Base-by-base conservation (phyloP, 192 early-diverging fungal species). In the Umbelopsis vinacea region DNA sequence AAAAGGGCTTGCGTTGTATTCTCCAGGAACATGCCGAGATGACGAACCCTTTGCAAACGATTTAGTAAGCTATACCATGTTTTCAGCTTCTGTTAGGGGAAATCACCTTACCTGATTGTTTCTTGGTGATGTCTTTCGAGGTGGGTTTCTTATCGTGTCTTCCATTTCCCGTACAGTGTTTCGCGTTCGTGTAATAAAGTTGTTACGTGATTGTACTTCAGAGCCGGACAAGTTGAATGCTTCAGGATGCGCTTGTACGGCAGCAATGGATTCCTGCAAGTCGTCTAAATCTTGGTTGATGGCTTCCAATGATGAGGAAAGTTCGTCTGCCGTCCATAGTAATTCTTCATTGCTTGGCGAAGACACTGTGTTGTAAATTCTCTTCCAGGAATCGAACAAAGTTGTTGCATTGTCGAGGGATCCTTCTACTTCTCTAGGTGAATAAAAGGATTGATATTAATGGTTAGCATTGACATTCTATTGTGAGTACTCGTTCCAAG, bases 281-380 rank as follows among this genome's bases (percentile, higher is more conserved):
- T 86, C 87, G 23, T 85, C 83, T 10, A 88, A 67, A 50, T 88
- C 87, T 48, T 79, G 81, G 54, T 76, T 78, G 15, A 88, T 79
- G 33, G 70, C 79, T 55, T 76, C 66, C 17, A 86, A 46, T 29
- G 76, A 72, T 38, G 74, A 63, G 26, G 38, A 54, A 0, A 88
- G 60, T 52, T 88, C 87, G 43, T 88, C 87, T 33, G 80, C 84
- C 11, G 87, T 85, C 77, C 86, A 80, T 19, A 81, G 11, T 19
- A 88, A 70, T 35, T 88, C 87, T 55, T 88, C 85, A 73, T 86
- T 86, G 10, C 79, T 72, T 46, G 77, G 69, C 10, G 85, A 86
- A 22, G 79, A 76, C 29, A 86, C 87, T 15, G 87, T 88, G 66
- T 76, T 82, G 7, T 81, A 79, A 29, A 88, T 88, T 45, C 87